A percentile compares a stretch with the other conserved stretches of the same genome.
Conservation (phyloP, 768 basidiomycete genomes). For the Suillus variegatus region DNA sequence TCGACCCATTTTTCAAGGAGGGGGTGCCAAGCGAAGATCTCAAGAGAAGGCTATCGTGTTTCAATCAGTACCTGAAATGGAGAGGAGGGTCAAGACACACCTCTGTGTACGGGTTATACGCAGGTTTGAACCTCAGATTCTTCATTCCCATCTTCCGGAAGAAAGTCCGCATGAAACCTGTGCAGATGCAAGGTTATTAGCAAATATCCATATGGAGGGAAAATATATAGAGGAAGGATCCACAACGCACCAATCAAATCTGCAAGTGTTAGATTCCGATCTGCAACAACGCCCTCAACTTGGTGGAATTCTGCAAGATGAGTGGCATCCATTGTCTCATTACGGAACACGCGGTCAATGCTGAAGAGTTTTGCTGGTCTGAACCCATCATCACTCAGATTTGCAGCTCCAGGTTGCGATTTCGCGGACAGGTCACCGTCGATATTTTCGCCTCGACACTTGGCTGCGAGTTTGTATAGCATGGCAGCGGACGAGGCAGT, state of each 20-base stretch:
- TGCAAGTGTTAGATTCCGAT: conserved; percentile 87
- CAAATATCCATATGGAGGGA: neutral
- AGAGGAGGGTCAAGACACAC: conserved; percentile 35
- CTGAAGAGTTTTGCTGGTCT: conserved; percentile 93
- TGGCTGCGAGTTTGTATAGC: conserved; percentile 91
- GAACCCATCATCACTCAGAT: conserved; percentile 65
- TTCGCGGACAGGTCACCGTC: conserved; percentile 20
- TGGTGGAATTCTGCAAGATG: conserved; percentile 99
- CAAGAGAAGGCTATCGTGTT: conserved; percentile 76
- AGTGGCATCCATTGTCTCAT: conserved; percentile 98
- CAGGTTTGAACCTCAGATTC: conserved; percentile 95
- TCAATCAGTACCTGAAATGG: conserved; percentile 1
- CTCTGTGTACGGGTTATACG: conserved; percentile 98
- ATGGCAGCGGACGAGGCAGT: conserved; percentile 93
- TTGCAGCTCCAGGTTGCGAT: conserved; percentile 19
- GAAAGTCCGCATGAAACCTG: conserved; percentile 98
- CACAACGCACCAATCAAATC: conserved; percentile 81
- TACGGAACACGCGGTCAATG: conserved; percentile 98
- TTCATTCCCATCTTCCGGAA: conserved; percentile 97
- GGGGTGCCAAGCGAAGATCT: conserved; percentile 98
- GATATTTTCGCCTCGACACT: conserved; percentile 61
- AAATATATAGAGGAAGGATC: neutral
- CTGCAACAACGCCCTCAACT: conserved; percentile 99
- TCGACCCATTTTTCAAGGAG: conserved; percentile 94
- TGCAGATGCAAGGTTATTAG: neutral